These are phyloP conservation scores for Austroboletus eburneus DNA, from an alignment of 768 basidiomycete genomes.

Conservation along the genomic window DNA sequence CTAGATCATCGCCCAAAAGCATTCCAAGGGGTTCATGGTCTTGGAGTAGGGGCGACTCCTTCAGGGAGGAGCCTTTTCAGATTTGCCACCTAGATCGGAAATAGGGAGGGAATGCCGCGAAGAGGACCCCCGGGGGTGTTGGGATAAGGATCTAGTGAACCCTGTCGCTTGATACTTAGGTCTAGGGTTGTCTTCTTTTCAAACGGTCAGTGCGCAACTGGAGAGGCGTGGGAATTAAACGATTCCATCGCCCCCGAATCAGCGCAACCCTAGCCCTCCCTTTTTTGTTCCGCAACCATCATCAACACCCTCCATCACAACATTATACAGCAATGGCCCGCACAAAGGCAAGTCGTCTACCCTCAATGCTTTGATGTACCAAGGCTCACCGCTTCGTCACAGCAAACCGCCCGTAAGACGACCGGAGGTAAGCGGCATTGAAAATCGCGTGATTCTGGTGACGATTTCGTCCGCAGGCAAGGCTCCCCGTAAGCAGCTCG, in stretches of 20 bases:
- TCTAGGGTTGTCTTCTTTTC: too few relatives aligned
- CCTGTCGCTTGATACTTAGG: too few relatives aligned
- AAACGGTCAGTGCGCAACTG: slow-evolving; percentile 32
- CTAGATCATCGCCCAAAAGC: too few relatives aligned
- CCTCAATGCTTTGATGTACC: background rate
- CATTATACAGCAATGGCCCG: slow-evolving; percentile 61
- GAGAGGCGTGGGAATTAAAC: slow-evolving; percentile 28
- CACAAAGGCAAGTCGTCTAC: slow-evolving; percentile 63
- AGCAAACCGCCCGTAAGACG: slow-evolving; percentile 99
- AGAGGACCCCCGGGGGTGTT: too few relatives aligned
- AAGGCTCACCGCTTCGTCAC: slow-evolving; percentile 8
- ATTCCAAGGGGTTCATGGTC: too few relatives aligned
- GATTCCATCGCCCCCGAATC: slow-evolving; percentile 21
- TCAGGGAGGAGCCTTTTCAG: too few relatives aligned
- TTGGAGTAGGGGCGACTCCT: too few relatives aligned
- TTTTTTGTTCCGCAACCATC: slow-evolving; percentile 27
- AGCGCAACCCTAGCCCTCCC: slow-evolving; percentile 16
- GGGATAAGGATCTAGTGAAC: too few relatives aligned
- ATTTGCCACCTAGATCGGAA: too few relatives aligned
- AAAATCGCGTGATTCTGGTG: slow-evolving; percentile 15
- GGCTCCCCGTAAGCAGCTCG: slow-evolving; percentile 91
- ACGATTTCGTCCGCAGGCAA: slow-evolving; percentile 51
- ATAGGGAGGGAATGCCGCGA: too few relatives aligned
- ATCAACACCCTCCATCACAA: slow-evolving; percentile 16
- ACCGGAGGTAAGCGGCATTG: slow-evolving; percentile 74